phyloP scores from a whole-genome alignment of 768 basidiomycete species.

The Neoboletus brunneissimus region DNA sequence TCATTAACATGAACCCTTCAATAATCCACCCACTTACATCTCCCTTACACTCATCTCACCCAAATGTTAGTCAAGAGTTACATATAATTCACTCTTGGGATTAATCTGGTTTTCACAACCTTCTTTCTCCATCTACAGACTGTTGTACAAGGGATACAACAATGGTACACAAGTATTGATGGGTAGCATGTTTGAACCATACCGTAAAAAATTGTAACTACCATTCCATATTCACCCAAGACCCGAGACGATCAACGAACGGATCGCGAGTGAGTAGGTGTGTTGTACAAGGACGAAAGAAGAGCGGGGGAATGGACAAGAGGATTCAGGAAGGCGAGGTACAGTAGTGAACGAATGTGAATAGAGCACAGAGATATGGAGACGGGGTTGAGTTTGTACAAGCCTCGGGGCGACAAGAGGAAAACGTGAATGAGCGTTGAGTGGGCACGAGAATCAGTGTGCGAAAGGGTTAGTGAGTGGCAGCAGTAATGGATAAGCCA shows the following conservation, averaged over 20 bases:
- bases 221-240: background rate
- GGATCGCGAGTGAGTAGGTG: background rate
- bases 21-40: too few species aligned
- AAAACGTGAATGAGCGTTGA: constrained; percentile 5
- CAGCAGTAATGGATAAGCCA: background rate
- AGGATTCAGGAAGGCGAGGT: background rate
- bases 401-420: background rate
- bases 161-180: constrained; percentile 19
- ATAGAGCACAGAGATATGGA: background rate
- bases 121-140: constrained; percentile 20
- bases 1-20: too few species aligned
- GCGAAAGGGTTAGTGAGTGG: constrained; percentile 4
- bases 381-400: constrained; percentile 4
- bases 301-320: background rate
- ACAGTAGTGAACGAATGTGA: background rate
- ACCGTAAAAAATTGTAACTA: constrained; percentile 19
- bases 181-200: constrained; percentile 8
- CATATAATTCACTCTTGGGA: background rate
- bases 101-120: background rate
- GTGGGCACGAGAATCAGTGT: background rate
- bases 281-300: constrained; percentile 20
- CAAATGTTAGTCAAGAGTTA: background rate
- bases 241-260: constrained; percentile 16
- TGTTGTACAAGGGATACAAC: constrained; percentile 24
- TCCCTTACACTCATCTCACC: too few species aligned